These are phyloP conservation scores for Neurospora sublineolata DNA, from an alignment of 495 filamentous ascomycete genomes.

Conservation along the genomic window DNA sequence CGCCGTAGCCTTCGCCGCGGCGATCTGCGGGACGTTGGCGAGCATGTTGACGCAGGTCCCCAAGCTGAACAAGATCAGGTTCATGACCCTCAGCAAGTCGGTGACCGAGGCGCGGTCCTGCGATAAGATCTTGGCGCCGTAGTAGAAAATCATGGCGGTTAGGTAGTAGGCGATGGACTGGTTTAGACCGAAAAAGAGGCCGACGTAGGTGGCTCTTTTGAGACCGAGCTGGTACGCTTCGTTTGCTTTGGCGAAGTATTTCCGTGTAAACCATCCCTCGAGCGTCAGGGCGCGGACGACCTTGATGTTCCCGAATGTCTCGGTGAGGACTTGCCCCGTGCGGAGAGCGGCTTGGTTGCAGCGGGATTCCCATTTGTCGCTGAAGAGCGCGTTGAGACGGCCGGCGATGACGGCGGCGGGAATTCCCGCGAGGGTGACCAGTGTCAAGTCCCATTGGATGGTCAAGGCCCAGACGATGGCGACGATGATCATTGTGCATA, in stretches of 20 bases:
- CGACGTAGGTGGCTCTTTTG: constrained; percentile 45
- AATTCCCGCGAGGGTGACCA: constrained; percentile 57
- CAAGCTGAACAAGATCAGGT: constrained; percentile 73
- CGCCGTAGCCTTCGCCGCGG: constrained; percentile 58
- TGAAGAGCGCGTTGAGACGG: constrained; percentile 47
- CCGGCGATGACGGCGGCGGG: constrained; percentile 60
- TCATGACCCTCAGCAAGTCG: constrained; percentile 60
- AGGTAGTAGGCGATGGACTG: constrained; percentile 61
- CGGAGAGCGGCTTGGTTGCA: constrained; percentile 48
- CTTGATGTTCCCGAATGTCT: constrained; percentile 72
- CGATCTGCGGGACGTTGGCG: constrained; percentile 69
- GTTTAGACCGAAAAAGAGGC: constrained; percentile 63
- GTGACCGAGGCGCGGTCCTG: constrained; percentile 32
- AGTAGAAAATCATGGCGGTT: constrained; percentile 77
- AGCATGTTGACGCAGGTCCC: constrained; percentile 58
- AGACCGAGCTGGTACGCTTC: constrained; percentile 44
- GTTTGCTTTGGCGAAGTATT: constrained; percentile 43
- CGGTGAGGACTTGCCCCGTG: constrained; percentile 51
- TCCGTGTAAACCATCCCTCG: constrained; percentile 60
- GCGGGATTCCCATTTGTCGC: constrained; percentile 57
- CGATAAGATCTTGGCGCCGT: constrained; percentile 54
- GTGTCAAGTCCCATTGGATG: constrained; percentile 70
- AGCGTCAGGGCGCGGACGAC: constrained; percentile 71
- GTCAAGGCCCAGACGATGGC: constrained; percentile 63
- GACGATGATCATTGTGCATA: constrained; percentile 49